These are phyloP conservation scores for Senecio squalidus DNA, from an alignment of 140 eudicot species.

Conservation along the genomic window DNA sequence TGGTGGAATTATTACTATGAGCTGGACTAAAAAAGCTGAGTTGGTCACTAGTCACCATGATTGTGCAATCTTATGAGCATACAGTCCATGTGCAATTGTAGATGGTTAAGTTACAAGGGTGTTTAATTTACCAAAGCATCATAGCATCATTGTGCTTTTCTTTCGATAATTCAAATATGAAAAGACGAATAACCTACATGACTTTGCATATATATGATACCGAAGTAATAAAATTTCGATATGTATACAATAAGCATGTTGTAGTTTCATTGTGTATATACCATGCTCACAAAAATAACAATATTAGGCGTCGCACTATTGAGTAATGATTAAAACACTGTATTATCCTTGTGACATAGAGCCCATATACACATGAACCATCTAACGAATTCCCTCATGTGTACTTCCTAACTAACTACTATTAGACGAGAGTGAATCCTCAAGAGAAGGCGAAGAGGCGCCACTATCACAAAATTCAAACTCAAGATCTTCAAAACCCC, in stretches of 20 bases:
- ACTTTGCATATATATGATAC: slow-evolving; percentile 8
- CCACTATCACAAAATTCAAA: slow-evolving; percentile 40
- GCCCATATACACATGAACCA: slow-evolving; percentile 25
- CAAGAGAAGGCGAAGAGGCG: slow-evolving; percentile 51
- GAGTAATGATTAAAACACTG: background rate
- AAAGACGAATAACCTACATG: slow-evolving; percentile 5
- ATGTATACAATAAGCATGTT: slow-evolving; percentile 10
- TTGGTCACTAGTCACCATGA: slow-evolving; percentile 35
- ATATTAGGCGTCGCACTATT: background rate
- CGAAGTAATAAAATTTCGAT: slow-evolving; percentile 11
- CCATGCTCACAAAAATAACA: slow-evolving; percentile 23
- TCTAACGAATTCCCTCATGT: slow-evolving; percentile 7
- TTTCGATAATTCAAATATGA: background rate
- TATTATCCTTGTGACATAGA: slow-evolving; percentile 19
- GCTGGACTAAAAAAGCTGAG: slow-evolving; percentile 34
- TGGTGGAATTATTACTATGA: slow-evolving; percentile 32
- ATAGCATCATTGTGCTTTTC: background rate
- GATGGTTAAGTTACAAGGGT: no score
- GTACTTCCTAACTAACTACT: slow-evolving; percentile 31
- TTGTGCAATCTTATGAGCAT: slow-evolving; percentile 23
- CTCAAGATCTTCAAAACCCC: slow-evolving; percentile 93
- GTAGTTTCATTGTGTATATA: slow-evolving; percentile 13
- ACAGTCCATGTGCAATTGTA: slow-evolving; percentile 27
- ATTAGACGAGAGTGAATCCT: slow-evolving; percentile 35
- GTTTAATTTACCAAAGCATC: background rate